A percentile compares a stretch with the other conserved stretches of the same genome.
Conservation (phyloP, 768 basidiomycete genomes). For the Lepiota brunneoincarnata region DNA sequence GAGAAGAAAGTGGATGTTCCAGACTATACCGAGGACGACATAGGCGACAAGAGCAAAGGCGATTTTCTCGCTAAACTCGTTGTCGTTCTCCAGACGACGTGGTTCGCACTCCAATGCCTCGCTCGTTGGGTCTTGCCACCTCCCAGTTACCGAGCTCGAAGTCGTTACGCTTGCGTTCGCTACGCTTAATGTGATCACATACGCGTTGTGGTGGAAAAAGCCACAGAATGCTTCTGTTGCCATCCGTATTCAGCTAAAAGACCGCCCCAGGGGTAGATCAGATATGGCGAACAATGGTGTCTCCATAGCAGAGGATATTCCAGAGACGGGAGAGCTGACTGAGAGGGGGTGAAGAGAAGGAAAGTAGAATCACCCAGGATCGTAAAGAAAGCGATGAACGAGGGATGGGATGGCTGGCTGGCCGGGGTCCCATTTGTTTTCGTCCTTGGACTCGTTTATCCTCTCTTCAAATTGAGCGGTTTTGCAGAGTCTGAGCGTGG, state of each 20-base stretch:
- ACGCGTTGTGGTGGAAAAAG: constrained; percentile 2
- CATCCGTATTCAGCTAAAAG: background rate
- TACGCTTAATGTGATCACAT: background rate
- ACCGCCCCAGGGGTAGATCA: too few species aligned
- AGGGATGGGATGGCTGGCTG: too few species aligned
- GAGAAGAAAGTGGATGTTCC: background rate
- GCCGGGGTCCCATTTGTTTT: too few species aligned
- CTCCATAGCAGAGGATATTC: too few species aligned
- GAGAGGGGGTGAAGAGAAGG: too few species aligned
- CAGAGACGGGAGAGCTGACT: too few species aligned
- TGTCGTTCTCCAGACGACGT: constrained; percentile 13
- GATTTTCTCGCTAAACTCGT: constrained; percentile 21
- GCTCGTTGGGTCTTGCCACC: background rate
- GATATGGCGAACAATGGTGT: too few species aligned
- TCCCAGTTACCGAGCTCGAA: background rate
- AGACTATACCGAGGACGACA: constrained; percentile 12
- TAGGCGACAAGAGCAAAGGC: constrained; percentile 23
- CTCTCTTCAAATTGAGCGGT: too few species aligned
- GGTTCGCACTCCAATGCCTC: constrained; percentile 9
- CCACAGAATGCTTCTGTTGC: background rate
- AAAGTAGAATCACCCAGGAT: too few species aligned
- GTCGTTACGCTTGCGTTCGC: background rate
- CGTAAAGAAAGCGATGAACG: too few species aligned
- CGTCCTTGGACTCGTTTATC: too few species aligned
- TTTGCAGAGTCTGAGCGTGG: too few species aligned